Percentiles rank a stretch among this genome's conserved stretches.
phyloP scores from a whole-genome alignment of 345 rosid species.

The Nephelium lappaceum region DNA sequence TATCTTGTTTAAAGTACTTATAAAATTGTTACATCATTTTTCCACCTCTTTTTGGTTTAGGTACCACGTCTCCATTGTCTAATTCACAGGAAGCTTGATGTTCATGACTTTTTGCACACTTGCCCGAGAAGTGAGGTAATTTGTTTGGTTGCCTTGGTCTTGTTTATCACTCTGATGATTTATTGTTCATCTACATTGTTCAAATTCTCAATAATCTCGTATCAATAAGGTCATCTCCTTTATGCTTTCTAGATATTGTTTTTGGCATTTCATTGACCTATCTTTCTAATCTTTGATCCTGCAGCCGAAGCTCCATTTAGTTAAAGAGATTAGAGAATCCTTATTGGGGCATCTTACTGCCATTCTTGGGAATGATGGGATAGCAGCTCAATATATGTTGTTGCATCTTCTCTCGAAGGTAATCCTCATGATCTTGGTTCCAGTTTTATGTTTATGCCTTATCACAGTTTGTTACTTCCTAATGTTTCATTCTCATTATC shows the following conservation, averaged over 20 bases:
- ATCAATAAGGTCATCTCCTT: background rate
- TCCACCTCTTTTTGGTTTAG: constrained; percentile 34
- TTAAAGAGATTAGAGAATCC: constrained; percentile 65
- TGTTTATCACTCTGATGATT: background rate
- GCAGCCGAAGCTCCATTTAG: constrained; percentile 60
- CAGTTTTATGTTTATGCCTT: background rate
- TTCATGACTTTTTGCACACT: constrained; percentile 54
- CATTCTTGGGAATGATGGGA: constrained; percentile 76
- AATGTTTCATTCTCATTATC: background rate
- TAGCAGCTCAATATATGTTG: constrained; percentile 71
- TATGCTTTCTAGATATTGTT: background rate
- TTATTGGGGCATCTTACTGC: constrained; percentile 67
- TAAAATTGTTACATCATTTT: background rate
- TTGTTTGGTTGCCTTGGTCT: constrained; percentile 2
- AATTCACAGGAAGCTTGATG: constrained; percentile 74
- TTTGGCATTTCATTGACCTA: background rate
- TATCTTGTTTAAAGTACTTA: background rate
- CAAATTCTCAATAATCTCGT: background rate
- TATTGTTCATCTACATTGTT: background rate
- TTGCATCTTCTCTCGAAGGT: constrained; percentile 89
- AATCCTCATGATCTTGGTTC: constrained; percentile 12
- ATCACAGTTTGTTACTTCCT: background rate
- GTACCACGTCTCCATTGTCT: constrained; percentile 93
- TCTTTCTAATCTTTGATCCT: constrained; percentile 17
- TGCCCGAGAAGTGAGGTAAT: constrained; percentile 63